Evolutionary conservation across 208 protist genomes (phyloP).

Genomic region (Trypanosomatidae sp.): DNA sequence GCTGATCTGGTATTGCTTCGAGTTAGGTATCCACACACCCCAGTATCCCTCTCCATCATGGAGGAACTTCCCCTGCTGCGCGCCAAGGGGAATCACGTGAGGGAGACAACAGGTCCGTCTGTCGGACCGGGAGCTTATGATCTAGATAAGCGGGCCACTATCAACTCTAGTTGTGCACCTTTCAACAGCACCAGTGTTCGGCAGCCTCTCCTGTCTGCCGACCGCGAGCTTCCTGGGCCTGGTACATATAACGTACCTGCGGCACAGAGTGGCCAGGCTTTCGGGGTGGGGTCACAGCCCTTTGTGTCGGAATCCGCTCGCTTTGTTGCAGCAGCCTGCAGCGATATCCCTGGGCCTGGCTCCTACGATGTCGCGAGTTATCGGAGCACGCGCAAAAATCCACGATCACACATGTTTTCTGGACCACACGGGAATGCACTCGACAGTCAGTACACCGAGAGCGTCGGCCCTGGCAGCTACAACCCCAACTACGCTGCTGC

Average conservation of each 20-base stretch:
- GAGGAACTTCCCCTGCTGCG: constrained; percentile 81
- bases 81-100: constrained; percentile 48
- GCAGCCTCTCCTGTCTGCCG: constrained; percentile 26
- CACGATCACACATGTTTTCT: constrained; percentile 35
- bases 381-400: constrained; percentile 29
- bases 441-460: background rate
- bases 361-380: constrained; percentile 43
- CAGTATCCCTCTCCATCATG: constrained; percentile 24
- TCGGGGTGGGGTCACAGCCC: constrained; percentile 44
- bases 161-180: constrained; percentile 54
- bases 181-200: constrained; percentile 72
- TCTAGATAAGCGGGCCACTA: constrained; percentile 24
- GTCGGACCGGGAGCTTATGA: constrained; percentile 82
- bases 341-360: constrained; percentile 65
- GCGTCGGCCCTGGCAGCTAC: constrained; percentile 53
- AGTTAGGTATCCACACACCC: background rate
- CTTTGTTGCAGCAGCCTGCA: constrained; percentile 35
- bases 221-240: constrained; percentile 55
- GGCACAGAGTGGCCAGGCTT: background rate
- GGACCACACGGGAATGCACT: constrained; percentile 5
- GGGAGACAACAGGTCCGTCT: constrained; percentile 40
- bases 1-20: background rate
- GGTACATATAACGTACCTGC: constrained; percentile 47
- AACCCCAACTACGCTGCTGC: constrained; percentile 46
- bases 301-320: constrained; percentile 67